These are phyloP conservation scores for Trifolium dubium DNA, from an alignment of 306 rosid species.

Conservation along the genomic window DNA sequence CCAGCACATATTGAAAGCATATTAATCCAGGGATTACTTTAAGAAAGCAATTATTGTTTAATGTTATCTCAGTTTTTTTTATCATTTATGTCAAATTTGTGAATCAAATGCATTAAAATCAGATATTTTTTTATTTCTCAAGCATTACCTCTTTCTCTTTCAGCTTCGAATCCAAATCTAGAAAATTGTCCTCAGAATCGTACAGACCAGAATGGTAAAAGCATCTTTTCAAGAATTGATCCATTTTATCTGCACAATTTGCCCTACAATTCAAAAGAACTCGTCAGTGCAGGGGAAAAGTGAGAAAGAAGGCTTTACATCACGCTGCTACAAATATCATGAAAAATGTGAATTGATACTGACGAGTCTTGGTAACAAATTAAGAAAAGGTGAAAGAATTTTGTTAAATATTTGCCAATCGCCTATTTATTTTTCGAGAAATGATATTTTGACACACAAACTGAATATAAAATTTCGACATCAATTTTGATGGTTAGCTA, in stretches of 20 bases:
- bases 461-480: too few species aligned
- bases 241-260: slow-evolving; percentile 94
- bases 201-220: slow-evolving; percentile 94
- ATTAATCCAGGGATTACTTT: slow-evolving; percentile 9
- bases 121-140: background rate
- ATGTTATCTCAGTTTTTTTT: slow-evolving; percentile 6
- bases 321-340: slow-evolving; percentile 30
- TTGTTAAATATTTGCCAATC: background rate
- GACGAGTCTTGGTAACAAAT: background rate
- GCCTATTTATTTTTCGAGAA: background rate
- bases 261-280: slow-evolving; percentile 55
- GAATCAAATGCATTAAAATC: slow-evolving; percentile 25
- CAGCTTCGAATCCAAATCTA: slow-evolving; percentile 67
- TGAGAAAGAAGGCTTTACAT: background rate
- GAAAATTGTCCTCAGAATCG: slow-evolving; percentile 73
- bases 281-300: slow-evolving; percentile 35
- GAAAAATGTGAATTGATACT: slow-evolving; percentile 13
- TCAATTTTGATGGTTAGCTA: background rate
- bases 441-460: background rate
- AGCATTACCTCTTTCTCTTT: slow-evolving; percentile 72
- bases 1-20: slow-evolving; percentile 11
- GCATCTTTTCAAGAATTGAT: slow-evolving; percentile 77
- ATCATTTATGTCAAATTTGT: slow-evolving; percentile 8
- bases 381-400: background rate
- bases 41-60: slow-evolving; percentile 17